Evolutionary conservation across 169 alveolate species (phyloP).

Genomic region (Plasmodium gonderi): DNA sequence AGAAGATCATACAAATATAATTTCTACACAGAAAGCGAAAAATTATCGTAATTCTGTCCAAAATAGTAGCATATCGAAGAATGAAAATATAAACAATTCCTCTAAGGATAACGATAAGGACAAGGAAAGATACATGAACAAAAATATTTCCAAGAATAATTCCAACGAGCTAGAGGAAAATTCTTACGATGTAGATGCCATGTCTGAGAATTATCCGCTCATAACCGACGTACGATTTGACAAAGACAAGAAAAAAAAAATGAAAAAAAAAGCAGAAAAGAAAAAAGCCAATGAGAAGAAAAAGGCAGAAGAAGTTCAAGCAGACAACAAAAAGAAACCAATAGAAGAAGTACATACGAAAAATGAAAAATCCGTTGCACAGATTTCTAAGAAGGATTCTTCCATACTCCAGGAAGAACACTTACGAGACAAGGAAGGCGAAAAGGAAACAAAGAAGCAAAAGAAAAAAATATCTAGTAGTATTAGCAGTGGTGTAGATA

Average conservation of each 20-base stretch:
- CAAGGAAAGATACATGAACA: background rate
- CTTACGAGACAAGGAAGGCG: background rate
- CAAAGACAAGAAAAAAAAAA: slow-evolving; percentile 39
- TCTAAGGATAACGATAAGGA: background rate
- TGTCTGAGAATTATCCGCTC: slow-evolving; percentile 50
- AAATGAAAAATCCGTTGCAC: background rate
- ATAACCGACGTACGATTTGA: slow-evolving; percentile 28
- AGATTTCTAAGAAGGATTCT: background rate
- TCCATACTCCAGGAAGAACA: background rate
- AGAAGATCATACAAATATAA: background rate
- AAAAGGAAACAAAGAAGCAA: background rate
- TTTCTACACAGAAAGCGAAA: background rate
- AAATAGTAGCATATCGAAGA: background rate
- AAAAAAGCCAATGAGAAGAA: slow-evolving; percentile 3
- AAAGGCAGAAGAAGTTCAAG: background rate
- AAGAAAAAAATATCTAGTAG: background rate
- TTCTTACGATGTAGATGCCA: slow-evolving; percentile 17
- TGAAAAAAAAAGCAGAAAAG: slow-evolving; percentile 31
- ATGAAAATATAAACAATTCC: background rate
- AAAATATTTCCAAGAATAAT: background rate
- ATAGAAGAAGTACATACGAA: background rate
- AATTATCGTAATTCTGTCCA: slow-evolving; percentile 20
- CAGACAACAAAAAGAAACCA: background rate
- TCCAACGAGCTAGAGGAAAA: background rate
- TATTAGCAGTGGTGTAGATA: background rate